Evolutionary conservation across 495 filamentous ascomycete species (phyloP).

Genomic region (Neurospora sp.): DNA sequence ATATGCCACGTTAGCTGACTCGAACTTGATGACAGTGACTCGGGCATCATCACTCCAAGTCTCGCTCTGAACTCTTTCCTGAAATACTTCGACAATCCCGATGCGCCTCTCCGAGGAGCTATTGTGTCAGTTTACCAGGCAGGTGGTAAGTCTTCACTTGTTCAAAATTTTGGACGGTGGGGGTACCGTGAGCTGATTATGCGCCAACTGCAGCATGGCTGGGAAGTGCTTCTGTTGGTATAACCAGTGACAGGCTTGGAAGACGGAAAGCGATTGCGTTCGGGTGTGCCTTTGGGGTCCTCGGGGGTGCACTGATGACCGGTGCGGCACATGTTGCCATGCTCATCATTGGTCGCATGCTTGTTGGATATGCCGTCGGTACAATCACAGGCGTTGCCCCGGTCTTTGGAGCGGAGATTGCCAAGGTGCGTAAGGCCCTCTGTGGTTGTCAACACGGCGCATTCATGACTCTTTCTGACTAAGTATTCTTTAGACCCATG

Average conservation of each 20-base stretch:
- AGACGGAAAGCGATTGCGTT: slow-evolving; percentile 38
- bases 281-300: slow-evolving; percentile 34
- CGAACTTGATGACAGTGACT: slow-evolving; percentile 16
- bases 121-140: slow-evolving; percentile 44
- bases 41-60: slow-evolving; percentile 33
- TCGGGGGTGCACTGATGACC: slow-evolving; percentile 42
- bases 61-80: slow-evolving; percentile 36
- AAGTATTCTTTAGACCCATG: slow-evolving; percentile 36
- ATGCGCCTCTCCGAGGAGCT: slow-evolving; percentile 34
- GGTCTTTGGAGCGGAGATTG: slow-evolving; percentile 27
- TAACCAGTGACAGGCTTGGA: slow-evolving; percentile 36
- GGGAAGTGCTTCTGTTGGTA: slow-evolving; percentile 38
- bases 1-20: neutral
- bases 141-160: slow-evolving; percentile 5
- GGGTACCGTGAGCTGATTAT: slow-evolving; percentile 8
- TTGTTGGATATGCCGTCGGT: slow-evolving; percentile 41
- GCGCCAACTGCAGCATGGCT: slow-evolving; percentile 32
- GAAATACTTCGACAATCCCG: slow-evolving; percentile 28
- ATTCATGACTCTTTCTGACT: slow-evolving; percentile 10
- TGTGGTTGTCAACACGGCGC: slow-evolving; percentile 18
- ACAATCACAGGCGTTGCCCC: slow-evolving; percentile 42
- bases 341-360: slow-evolving; percentile 43
- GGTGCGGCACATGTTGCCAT: slow-evolving; percentile 41
- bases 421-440: slow-evolving; percentile 27
- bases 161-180: slow-evolving; percentile 2